phyloP scores from a whole-genome alignment of 2,329 filamentous ascomycete species.

The Ophiostoma angusticollis region DNA sequence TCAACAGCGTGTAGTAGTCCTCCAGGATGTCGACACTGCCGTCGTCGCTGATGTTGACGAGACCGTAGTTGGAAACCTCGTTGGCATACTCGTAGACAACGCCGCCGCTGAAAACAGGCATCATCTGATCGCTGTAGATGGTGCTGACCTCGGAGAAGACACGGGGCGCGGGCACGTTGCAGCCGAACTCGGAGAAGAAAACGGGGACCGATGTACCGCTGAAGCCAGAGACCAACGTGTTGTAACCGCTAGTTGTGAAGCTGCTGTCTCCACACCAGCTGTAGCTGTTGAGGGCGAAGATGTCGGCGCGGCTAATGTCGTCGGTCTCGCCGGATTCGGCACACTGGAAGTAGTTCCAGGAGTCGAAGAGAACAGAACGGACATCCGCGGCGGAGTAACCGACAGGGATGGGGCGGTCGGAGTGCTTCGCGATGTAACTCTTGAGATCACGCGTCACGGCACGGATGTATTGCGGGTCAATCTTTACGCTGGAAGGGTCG shows the following conservation, averaged over 20 bases:
- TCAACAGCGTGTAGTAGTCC: conserved; percentile 63
- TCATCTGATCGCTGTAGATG: conserved; percentile 63
- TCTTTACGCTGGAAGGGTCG: conserved; percentile 43
- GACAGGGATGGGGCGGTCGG: conserved; percentile 56
- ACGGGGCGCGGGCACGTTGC: conserved; percentile 59
- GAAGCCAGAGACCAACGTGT: conserved; percentile 50
- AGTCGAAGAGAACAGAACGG: conserved; percentile 57
- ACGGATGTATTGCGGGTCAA: conserved; percentile 57
- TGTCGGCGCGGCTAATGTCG: conserved; percentile 53
- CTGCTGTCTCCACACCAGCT: conserved; percentile 49
- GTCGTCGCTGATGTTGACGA: conserved; percentile 49
- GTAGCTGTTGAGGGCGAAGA: conserved; percentile 69
- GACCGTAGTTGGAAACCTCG: conserved; percentile 52
- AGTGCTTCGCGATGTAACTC: conserved; percentile 63
- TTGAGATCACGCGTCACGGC: conserved; percentile 70
- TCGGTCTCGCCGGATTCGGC: conserved; percentile 37
- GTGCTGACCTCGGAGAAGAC: conserved; percentile 62
- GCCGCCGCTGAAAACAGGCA: conserved; percentile 54
- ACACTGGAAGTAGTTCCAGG: conserved; percentile 66
- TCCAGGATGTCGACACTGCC: conserved; percentile 42
- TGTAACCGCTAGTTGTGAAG: conserved; percentile 41
- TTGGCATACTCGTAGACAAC: conserved; percentile 72
- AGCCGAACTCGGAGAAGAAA: conserved; percentile 75
- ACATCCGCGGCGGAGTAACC: conserved; percentile 76
- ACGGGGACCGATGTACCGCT: conserved; percentile 53